Base-by-base conservation (phyloP, 2,329 filamentous ascomycete species). In the Trichoderma atrobrunneum region DNA sequence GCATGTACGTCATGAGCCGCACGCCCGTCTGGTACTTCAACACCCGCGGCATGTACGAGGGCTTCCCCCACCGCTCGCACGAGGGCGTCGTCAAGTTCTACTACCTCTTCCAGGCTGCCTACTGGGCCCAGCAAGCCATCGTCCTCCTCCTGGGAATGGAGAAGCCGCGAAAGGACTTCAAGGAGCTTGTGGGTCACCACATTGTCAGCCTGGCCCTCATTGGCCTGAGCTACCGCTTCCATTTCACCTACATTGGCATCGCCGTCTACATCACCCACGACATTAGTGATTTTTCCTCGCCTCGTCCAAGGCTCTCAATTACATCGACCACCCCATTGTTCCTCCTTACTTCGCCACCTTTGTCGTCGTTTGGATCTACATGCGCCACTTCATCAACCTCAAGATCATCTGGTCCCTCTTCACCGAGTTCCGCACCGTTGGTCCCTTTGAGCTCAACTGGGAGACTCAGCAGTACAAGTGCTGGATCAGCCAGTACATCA, bases 21-120 rank as follows among this genome's bases (percentile, higher is more conserved):
- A 95, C 93, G n/a, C 91, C 94, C 8, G 90, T 98, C 56, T 98
- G 94, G 95, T 98, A 97, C 82, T 98, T 97, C 87, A 95, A 97
- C 84, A 96, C 93, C 2, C 86, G 85, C 32, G 93, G 90, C 81
- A 97, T 98, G 93, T 98, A 97, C 82, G 93, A 95, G 81, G 86
- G 85, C 21, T 97, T 94, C 81, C 95, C 95, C 6, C 95, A 98
- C 82, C 88, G 88, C 77, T 91, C 92, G 32, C 94, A 97, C 79
- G 91, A 93, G 74, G 93, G 86, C 72, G 78, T 88, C 51, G 94
- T 98, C 88, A 98, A 98, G 86, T 94, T 95, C 73, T 98, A 98
- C 84, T 98, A 98, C 81, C 87, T 98, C 74, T 92, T 98, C 78
- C 91, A 98, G 84, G 95, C 94, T 57, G 93, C 92, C 75, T 98